Evolutionary conservation across 441 rosid genomes (phyloP), one percentile per base, ranked within the genome.

Genomic region (Dalechampia spathulata): DNA sequence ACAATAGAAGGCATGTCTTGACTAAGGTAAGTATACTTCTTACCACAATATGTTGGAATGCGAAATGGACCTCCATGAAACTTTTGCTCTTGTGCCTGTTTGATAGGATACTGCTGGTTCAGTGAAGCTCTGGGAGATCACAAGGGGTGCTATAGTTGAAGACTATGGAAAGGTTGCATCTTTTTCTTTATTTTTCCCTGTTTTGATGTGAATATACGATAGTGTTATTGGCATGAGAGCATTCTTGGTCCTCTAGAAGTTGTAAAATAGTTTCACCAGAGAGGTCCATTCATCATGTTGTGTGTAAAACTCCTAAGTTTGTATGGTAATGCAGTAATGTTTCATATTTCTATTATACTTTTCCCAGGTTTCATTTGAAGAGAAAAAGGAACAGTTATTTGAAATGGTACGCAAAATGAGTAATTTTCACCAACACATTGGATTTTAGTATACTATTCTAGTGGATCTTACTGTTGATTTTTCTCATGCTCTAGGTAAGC

Each of bases 121-220:
- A 6, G 97, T 91, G 65, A 94, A 90, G 80, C 83, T 91, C 34
- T 90, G 99, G 99, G 96, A 90, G 80, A 75, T 90, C 60, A 90
- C 96, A 52, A 76, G 75, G 70, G 99, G 98, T 51, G 68, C 77
- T 65, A 88, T 86, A 61, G 77, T 90, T 57, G 84, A 85, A 72
- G 99, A 94, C 76, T 94, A 75, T 51, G 99, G 97, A 60, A 80
- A 91, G 97, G 99, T 90, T 52, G 42, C 54, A 55, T 52, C 57
- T 68, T 49, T 15, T 22, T 37, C 43, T 30, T 3, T 30, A 3
- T 39, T 20, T 3, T 37, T 58, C 63, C 58, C 30, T 22, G 19
- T 19, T 50, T 64, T 37, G 44, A 41, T 16, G 27, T 52, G 26
- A 37, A 41, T 22, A 23, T 44, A 30, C 16, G 25, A 45, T 52